These are phyloP conservation scores for Halenospora varia DNA, from an alignment of 495 filamentous ascomycete species.

Conservation along the genomic window DNA sequence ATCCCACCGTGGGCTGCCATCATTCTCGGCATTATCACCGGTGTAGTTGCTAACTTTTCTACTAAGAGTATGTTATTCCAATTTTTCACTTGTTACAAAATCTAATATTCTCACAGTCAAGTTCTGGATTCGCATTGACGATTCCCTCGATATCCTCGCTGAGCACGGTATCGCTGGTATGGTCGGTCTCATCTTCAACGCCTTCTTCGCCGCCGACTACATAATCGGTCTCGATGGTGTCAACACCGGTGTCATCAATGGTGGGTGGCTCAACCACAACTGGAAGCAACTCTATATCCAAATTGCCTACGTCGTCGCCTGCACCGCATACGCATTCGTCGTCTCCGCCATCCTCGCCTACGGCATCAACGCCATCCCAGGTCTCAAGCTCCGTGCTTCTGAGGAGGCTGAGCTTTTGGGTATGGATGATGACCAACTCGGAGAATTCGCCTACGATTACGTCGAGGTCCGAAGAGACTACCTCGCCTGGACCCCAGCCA, in stretches of 20 bases:
- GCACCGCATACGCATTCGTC: constrained; percentile 72
- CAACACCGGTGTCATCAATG: constrained; percentile 66
- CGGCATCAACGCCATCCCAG: constrained; percentile 80
- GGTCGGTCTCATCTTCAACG: constrained; percentile 90
- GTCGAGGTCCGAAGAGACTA: constrained; percentile 97
- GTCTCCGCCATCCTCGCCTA: constrained; percentile 81
- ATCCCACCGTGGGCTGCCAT: constrained; percentile 89
- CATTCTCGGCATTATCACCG: constrained; percentile 78
- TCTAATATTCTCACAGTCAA: constrained; percentile 64
- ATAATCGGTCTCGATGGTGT: constrained; percentile 94
- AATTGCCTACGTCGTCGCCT: constrained; percentile 81
- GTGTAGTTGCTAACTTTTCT: constrained; percentile 84
- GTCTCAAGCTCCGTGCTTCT: constrained; percentile 84
- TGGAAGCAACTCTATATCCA: constrained; percentile 89
- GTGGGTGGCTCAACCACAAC: constrained; percentile 87
- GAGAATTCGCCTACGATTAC: constrained; percentile 99
- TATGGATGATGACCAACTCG: constrained; percentile 98
- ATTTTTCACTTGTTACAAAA: constrained; percentile 25
- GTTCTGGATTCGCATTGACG: constrained; percentile 91
- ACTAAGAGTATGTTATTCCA: constrained; percentile 64
- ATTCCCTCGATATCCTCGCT: constrained; percentile 96
- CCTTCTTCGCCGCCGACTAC: constrained; percentile 78
- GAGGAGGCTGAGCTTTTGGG: constrained; percentile 97
- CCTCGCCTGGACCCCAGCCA: constrained; percentile 92
- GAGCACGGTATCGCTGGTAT: constrained; percentile 96